Percentiles rank a stretch among this genome's conserved stretches.
Evolutionary conservation across 192 early-diverging fungal species (phyloP).

Genomic region (Backusella mclennaniae): DNA sequence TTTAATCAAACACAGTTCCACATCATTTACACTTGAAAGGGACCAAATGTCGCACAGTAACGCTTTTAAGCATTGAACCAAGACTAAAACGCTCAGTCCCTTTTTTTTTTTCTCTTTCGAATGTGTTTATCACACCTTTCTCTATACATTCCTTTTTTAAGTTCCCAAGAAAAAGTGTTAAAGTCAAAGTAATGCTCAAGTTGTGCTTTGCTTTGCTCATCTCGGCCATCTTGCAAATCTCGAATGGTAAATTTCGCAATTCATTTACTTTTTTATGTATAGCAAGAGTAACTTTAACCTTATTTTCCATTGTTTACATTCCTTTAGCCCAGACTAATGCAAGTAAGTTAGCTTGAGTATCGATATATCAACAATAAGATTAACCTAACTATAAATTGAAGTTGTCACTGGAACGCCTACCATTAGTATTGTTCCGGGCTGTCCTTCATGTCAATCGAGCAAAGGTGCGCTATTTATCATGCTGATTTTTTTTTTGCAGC

Average conservation of each 20-base stretch:
- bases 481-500: not conserved
- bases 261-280: not conserved
- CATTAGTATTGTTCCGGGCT: not conserved
- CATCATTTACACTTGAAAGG: not conserved
- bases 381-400: not conserved
- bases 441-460: not conserved
- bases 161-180: not conserved
- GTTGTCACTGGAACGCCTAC: not conserved
- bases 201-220: not conserved
- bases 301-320: not conserved
- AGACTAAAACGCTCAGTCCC: not conserved
- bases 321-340: not conserved
- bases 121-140: not conserved
- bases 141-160: constrained; percentile 4
- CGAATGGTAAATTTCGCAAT: not conserved
- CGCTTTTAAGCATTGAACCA: not conserved
- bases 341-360: not conserved
- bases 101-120: not conserved
- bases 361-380: not conserved
- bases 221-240: not conserved
- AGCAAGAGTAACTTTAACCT: not conserved
- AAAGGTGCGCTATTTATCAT: not conserved
- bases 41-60: not conserved
- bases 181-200: not conserved
- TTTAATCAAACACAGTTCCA: not conserved